Conservation (phyloP, 208 protist genomes). For the Zelonia costaricensis region DNA sequence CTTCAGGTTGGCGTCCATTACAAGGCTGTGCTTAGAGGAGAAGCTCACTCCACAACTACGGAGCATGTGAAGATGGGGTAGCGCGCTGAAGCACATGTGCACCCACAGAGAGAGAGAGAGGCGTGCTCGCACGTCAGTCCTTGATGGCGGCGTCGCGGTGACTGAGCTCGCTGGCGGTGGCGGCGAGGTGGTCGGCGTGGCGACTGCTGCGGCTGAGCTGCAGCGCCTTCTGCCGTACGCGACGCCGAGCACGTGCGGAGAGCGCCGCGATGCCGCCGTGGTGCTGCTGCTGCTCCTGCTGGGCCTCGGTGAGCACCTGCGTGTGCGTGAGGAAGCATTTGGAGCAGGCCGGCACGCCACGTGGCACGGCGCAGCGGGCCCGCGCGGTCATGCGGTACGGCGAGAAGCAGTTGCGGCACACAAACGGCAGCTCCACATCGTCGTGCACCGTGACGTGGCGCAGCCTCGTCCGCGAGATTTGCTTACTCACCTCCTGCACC, state of each 20-base stretch:
- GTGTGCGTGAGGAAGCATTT: slow-evolving; percentile 59
- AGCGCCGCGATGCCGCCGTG: not conserved
- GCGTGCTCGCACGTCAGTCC: slow-evolving; percentile 43
- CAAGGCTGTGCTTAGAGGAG: too few species aligned
- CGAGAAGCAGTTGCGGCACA: slow-evolving; percentile 70
- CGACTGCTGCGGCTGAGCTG: slow-evolving; percentile 29
- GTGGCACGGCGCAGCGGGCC: slow-evolving; percentile 55
- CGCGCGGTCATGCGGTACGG: slow-evolving; percentile 70
- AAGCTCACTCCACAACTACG: too few species aligned
- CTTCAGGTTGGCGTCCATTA: too few species aligned
- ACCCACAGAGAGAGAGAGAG: not conserved
- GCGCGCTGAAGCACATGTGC: too few species aligned
- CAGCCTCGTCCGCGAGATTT: slow-evolving; percentile 44
- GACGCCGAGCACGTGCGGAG: slow-evolving; percentile 2
- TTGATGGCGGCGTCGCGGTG: slow-evolving; percentile 39
- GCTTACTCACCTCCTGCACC: slow-evolving; percentile 53
- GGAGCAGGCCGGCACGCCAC: slow-evolving; percentile 52
- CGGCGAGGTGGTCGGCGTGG: slow-evolving; percentile 23
- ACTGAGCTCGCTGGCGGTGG: slow-evolving; percentile 41
- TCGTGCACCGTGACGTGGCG: slow-evolving; percentile 59
- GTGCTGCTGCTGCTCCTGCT: slow-evolving; percentile 4
- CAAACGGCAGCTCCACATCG: slow-evolving; percentile 62
- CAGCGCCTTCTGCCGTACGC: slow-evolving; percentile 20
- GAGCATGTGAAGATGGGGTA: too few species aligned
- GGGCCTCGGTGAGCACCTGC: slow-evolving; percentile 23